Percentiles rank a stretch among this genome's conserved stretches.
Evolutionary conservation across 2,329 filamentous ascomycete genomes (phyloP).

Genomic region (Thermothelomyces thermophilus): DNA sequence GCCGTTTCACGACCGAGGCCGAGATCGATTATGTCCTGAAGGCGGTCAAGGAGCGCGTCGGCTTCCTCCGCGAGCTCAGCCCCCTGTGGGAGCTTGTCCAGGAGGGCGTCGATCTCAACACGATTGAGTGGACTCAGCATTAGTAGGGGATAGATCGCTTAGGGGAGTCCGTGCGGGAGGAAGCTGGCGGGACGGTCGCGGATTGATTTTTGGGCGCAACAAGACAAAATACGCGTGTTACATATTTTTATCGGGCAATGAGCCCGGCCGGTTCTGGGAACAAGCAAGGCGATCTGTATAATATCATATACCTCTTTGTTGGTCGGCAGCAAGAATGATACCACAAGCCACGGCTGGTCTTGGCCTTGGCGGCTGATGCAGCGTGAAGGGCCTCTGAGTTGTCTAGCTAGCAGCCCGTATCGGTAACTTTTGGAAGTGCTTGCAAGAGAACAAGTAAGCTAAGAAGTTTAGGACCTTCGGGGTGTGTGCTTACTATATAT

Average conservation of each 20-base stretch:
- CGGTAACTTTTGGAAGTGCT: too few species aligned
- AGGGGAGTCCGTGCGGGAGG: background rate
- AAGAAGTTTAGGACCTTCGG: too few species aligned
- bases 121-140: constrained; percentile 98
- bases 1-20: constrained; percentile 86
- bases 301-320: constrained; percentile 15
- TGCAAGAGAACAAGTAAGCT: too few species aligned
- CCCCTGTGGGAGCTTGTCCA: constrained; percentile 97
- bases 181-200: background rate
- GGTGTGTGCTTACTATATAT: too few species aligned
- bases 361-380: background rate
- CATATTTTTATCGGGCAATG: background rate
- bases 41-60: constrained; percentile 83
- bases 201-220: background rate
- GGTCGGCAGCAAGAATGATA: constrained; percentile 18
- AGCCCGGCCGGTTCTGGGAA: background rate
- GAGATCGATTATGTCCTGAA: constrained; percentile 98
- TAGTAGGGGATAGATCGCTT: constrained; percentile 44
- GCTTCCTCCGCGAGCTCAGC: constrained; percentile 88
- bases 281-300: constrained; percentile 13
- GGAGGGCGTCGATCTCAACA: constrained; percentile 90
- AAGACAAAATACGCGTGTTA: background rate
- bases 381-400: background rate
- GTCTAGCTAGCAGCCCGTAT: too few species aligned
- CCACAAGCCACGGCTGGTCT: constrained; percentile 5